phyloP scores from a whole-genome alignment of 495 filamentous ascomycete species.

The Podospora australis region DNA sequence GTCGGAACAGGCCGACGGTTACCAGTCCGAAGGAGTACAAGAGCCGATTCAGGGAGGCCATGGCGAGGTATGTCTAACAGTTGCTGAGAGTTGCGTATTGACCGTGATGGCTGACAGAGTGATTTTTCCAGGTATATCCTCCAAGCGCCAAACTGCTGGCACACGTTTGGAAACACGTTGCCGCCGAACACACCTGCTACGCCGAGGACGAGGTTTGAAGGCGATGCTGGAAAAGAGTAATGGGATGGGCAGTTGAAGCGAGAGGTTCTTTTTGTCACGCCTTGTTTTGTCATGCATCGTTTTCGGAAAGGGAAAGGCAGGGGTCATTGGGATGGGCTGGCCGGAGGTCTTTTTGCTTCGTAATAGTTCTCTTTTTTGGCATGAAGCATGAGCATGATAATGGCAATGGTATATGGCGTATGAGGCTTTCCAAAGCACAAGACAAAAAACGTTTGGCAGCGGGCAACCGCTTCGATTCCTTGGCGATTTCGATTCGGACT shows the following conservation, averaged over 20 bases:
- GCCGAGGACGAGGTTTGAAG: conserved; percentile 28
- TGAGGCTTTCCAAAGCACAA: no score
- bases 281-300: neutral
- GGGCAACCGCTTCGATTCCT: no score
- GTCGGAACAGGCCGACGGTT: conserved; percentile 86
- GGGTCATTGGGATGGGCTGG: no score
- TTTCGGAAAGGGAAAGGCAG: no score
- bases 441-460: no score
- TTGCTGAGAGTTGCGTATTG: no score
- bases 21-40: conserved; percentile 98
- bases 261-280: neutral
- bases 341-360: no score
- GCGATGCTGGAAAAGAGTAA: conserved; percentile 7
- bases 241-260: neutral
- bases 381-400: no score
- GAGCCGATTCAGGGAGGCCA: conserved; percentile 89
- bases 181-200: conserved; percentile 11
- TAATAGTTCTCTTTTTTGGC: no score
- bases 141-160: conserved; percentile 46
- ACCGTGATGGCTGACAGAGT: neutral
- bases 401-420: no score
- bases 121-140: conserved; percentile 40
- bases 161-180: conserved; percentile 31
- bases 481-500: no score
- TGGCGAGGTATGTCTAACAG: conserved; percentile 81